Conservation (phyloP, 805 yeast genomes). For the Myxozyma monticola region DNA sequence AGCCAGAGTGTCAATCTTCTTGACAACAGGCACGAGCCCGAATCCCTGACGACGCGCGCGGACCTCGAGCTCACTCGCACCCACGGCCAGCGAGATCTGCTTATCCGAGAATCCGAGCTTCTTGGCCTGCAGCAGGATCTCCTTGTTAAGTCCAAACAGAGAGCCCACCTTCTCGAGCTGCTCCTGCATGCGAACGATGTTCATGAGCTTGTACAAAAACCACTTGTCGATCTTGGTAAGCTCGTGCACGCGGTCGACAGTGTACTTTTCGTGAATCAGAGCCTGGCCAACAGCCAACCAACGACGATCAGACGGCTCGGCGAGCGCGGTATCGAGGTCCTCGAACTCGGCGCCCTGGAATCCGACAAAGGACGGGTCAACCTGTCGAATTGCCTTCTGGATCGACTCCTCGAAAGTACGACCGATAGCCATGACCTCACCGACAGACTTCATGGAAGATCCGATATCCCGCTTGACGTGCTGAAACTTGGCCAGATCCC, state of each 20-base stretch:
- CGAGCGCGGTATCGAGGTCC: slow-evolving; percentile 75
- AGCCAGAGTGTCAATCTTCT: slow-evolving; percentile 95
- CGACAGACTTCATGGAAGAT: slow-evolving; percentile 97
- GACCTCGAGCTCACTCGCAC: slow-evolving; percentile 73
- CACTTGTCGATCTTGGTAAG: slow-evolving; percentile 91
- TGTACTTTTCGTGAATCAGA: slow-evolving; percentile 80
- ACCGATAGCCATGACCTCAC: slow-evolving; percentile 99
- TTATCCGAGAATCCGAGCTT: slow-evolving; percentile 93
- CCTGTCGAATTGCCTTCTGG: slow-evolving; percentile 93
- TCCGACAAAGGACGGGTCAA: slow-evolving; percentile 86
- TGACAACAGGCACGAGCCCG: slow-evolving; percentile 88
- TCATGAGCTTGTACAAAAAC: slow-evolving; percentile 91
- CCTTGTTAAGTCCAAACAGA: slow-evolving; percentile 61
- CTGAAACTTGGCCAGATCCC: slow-evolving; percentile 96
- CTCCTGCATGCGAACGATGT: slow-evolving; percentile 85
- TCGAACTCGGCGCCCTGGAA: slow-evolving; percentile 78
- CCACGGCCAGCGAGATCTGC: slow-evolving; percentile 81
- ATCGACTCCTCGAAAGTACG: slow-evolving; percentile 96
- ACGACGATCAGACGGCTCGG: slow-evolving; percentile 92
- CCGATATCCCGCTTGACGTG: slow-evolving; percentile 93
- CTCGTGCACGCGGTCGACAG: slow-evolving; percentile 91
- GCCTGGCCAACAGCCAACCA: slow-evolving; percentile 99
- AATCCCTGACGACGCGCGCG: slow-evolving; percentile 77
- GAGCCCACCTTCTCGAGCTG: slow-evolving; percentile 68
- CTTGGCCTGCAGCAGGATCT: slow-evolving; percentile 75